A percentile compares a stretch with the other conserved stretches of the same genome.
Evolutionary conservation across 495 filamentous ascomycete species (phyloP).

Genomic region (Jackrogersella multiformis): DNA sequence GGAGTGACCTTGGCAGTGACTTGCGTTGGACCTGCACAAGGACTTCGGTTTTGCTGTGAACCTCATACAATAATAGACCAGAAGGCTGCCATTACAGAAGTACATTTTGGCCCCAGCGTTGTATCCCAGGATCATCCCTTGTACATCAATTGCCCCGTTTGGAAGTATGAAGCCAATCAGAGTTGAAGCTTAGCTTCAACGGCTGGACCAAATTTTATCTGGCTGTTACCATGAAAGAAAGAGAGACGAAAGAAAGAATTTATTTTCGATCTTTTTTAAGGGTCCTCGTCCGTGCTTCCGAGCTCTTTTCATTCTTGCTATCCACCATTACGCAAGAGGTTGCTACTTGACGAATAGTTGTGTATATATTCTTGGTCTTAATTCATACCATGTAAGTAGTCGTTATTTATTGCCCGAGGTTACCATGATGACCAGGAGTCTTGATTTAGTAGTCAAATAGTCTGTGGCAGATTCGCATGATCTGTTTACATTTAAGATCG

Average conservation of each 20-base stretch:
- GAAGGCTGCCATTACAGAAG: slow-evolving; percentile 23
- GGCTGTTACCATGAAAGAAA: slow-evolving; percentile 18
- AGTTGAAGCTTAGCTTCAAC: slow-evolving; percentile 3
- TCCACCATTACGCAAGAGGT: slow-evolving; percentile 39
- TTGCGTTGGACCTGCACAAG: slow-evolving; percentile 31
- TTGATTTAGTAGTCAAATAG: background rate
- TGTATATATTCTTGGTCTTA: background rate
- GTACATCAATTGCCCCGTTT: slow-evolving; percentile 39
- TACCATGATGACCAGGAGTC: slow-evolving; percentile 3
- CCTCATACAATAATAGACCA: slow-evolving; percentile 35
- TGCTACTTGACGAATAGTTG: slow-evolving; percentile 22
- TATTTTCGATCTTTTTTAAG: slow-evolving; percentile 27
- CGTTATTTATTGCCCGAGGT: slow-evolving; percentile 22
- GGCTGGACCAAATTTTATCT: slow-evolving; percentile 32
- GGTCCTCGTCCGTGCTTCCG: slow-evolving; percentile 34
- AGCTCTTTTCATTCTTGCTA: slow-evolving; percentile 14
- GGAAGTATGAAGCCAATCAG: slow-evolving; percentile 30
- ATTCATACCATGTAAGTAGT: background rate
- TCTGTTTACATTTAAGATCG: slow-evolving; percentile 39
- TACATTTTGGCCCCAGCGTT: slow-evolving; percentile 26
- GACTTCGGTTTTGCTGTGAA: slow-evolving; percentile 33
- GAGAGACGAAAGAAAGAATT: slow-evolving; percentile 21
- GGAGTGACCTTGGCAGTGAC: slow-evolving; percentile 31
- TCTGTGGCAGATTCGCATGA: slow-evolving; percentile 32
- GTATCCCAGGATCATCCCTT: slow-evolving; percentile 34